A percentile compares a stretch with the other conserved stretches of the same genome.
These are phyloP conservation scores for Botrytis fabae DNA, from an alignment of 2,329 filamentous ascomycete genomes.

Conservation along the genomic window DNA sequence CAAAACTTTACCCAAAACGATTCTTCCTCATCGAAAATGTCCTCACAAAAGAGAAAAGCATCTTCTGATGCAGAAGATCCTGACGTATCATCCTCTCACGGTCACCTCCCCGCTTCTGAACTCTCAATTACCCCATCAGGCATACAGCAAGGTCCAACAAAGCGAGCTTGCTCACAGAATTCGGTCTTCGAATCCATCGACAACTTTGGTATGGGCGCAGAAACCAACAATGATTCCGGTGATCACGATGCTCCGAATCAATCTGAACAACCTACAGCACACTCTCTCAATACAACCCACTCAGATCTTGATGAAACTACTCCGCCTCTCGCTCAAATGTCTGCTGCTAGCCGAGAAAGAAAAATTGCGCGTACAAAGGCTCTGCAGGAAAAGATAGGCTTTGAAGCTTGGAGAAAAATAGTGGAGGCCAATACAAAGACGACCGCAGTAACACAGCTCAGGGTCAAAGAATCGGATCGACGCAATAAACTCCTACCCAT, in stretches of 20 bases:
- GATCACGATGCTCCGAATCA: not conserved
- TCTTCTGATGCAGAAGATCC: not conserved
- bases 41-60: not conserved
- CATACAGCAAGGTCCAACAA: not conserved
- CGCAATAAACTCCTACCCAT: not conserved
- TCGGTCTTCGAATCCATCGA: not conserved
- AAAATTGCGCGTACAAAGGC: too few species aligned
- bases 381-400: too few species aligned
- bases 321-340: too few species aligned
- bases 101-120: not conserved
- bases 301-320: too few species aligned
- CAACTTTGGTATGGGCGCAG: not conserved
- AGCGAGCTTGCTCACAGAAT: not conserved
- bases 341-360: too few species aligned
- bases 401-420: too few species aligned
- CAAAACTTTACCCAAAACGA: not conserved
- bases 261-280: too few species aligned
- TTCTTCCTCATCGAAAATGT: not conserved
- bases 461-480: too few species aligned
- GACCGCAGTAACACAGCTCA: too few species aligned
- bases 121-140: not conserved
- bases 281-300: too few species aligned
- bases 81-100: not conserved
- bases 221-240: not conserved
- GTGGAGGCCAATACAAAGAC: too few species aligned